A percentile compares a stretch with the other conserved stretches of the same genome.
These are phyloP conservation scores for Dioscorea zingiberensis DNA, from an alignment of 106 monocot species.

Conservation along the genomic window DNA sequence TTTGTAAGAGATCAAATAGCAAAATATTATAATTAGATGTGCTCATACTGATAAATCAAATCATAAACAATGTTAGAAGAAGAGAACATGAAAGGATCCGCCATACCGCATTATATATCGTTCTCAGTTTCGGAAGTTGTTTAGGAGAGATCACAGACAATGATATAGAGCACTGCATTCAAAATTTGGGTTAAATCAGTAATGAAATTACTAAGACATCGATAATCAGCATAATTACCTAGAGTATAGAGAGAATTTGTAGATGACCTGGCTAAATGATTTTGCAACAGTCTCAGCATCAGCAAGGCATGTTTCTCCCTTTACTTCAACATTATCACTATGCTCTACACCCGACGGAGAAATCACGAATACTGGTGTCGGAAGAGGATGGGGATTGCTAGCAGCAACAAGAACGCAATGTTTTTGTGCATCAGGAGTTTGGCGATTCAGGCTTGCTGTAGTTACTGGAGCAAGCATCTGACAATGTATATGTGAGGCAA, in stretches of 20 bases:
- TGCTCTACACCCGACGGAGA: constrained; percentile 28
- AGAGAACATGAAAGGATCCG: not conserved
- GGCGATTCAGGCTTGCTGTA: constrained; percentile 45
- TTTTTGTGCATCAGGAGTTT: constrained; percentile 65
- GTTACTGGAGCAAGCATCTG: constrained; percentile 50
- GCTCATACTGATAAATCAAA: no score
- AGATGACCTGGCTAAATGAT: constrained; percentile 71
- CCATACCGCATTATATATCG: constrained; percentile 84
- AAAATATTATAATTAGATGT: no score
- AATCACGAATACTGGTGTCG: constrained; percentile 69
- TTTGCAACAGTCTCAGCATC: constrained; percentile 94
- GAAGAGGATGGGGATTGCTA: constrained; percentile 87
- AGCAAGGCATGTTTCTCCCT: constrained; percentile 49
- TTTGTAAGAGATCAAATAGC: no score
- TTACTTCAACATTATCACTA: constrained; percentile 37
- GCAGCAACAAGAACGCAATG: constrained; percentile 92
- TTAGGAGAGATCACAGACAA: constrained; percentile 91
- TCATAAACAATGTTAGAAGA: not conserved
- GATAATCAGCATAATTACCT: not conserved
- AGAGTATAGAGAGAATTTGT: no score
- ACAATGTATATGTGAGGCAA: not conserved
- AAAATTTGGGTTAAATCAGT: constrained; percentile 7
- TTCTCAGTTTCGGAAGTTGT: constrained; percentile 77
- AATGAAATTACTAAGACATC: not conserved
- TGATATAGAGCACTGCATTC: constrained; percentile 60